Evolutionary conservation across 2,329 filamentous ascomycete genomes (phyloP).

Genomic region (Sphaerulina populicola): DNA sequence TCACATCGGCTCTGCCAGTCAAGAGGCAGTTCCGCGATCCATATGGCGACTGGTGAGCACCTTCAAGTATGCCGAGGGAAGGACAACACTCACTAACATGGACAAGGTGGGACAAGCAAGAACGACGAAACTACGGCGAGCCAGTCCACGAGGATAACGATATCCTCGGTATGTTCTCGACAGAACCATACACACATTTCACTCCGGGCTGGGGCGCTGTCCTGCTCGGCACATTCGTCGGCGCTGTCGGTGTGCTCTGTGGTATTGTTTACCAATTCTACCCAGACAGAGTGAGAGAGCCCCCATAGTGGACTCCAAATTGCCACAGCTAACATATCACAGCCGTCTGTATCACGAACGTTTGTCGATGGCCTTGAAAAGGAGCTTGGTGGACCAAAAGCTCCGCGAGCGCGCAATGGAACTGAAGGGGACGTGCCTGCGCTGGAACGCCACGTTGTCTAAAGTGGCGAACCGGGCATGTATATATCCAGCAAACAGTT

Average conservation of each 20-base stretch:
- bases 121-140: slow-evolving; percentile 93
- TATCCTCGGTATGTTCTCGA: slow-evolving; percentile 77
- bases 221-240: slow-evolving; percentile 40
- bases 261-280: slow-evolving; percentile 36
- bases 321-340: not conserved
- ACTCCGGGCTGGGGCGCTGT: slow-evolving; percentile 65
- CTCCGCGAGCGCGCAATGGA: slow-evolving; percentile 28
- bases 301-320: not conserved
- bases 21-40: slow-evolving; percentile 93
- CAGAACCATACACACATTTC: slow-evolving; percentile 81
- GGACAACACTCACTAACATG: not conserved
- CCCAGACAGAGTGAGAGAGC: slow-evolving; percentile 36
- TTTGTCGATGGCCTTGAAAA: slow-evolving; percentile 42
- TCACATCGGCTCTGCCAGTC: slow-evolving; percentile 43
- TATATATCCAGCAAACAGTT: slow-evolving; percentile 11
- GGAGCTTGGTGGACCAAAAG: slow-evolving; percentile 42
- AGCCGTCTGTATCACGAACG: slow-evolving; percentile 38
- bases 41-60: slow-evolving; percentile 62
- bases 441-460: slow-evolving; percentile 16
- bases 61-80: not conserved
- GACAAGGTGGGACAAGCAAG: slow-evolving; percentile 78
- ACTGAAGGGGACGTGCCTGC: slow-evolving; percentile 19
- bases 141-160: slow-evolving; percentile 96
- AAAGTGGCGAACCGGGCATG: slow-evolving; percentile 6
- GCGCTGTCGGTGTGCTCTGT: slow-evolving; percentile 35